Evolutionary conservation across 768 basidiomycete species (phyloP), one percentile per base, ranked within the genome.

Genomic region (Russula brevipes): DNA sequence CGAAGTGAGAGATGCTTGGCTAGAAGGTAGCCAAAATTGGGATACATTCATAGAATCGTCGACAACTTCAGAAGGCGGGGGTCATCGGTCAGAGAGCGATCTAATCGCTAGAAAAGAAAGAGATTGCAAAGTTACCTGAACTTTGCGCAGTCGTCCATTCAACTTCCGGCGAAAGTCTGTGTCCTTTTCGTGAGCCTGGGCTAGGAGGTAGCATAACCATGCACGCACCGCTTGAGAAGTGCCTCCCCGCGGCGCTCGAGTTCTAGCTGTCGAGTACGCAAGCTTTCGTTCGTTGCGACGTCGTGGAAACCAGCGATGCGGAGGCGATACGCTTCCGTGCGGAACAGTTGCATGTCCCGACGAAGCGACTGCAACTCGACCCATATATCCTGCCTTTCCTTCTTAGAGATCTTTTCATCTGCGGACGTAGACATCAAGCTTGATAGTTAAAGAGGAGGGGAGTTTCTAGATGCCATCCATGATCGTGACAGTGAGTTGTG

Each of bases 161-260:
- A 14, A 60, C 12, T 19, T 53, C 54, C 7, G 58, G 63, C 16
- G 58, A 60, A 31, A 64, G 59, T 16, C 63, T 64, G 36, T 7
- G 19, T 41, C n/a, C 11, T 19, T 17, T 41, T n/a, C 1, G 7
- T 38, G 31, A 56, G 58, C 38, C 17, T 38, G 24, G 2, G 11
- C 24, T 5, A n/a, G 47, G 4, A 10, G 41, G 14, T 5, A 5
- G 8, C 16, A 33, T 8, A n/a, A 19, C 7, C 8, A 33, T 30
- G 4, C 0, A 50, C 58, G 12, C 24, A 60, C 63, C 41, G 58
- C 36, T 60, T 64, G 19, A 64, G 45, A 38, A 64, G 35, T 0
- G 39, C 30, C 11, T 60, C 58, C 19, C 63, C 63, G 3, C 63
- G 63, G 17, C 30, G 33, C 53, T 56, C 63, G 16, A 64, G 63